Percentiles rank a stretch among this genome's conserved stretches.
These are phyloP conservation scores for Polyporus tsugae DNA, from an alignment of 1,284 basidiomycete species.

Conservation along the genomic window DNA sequence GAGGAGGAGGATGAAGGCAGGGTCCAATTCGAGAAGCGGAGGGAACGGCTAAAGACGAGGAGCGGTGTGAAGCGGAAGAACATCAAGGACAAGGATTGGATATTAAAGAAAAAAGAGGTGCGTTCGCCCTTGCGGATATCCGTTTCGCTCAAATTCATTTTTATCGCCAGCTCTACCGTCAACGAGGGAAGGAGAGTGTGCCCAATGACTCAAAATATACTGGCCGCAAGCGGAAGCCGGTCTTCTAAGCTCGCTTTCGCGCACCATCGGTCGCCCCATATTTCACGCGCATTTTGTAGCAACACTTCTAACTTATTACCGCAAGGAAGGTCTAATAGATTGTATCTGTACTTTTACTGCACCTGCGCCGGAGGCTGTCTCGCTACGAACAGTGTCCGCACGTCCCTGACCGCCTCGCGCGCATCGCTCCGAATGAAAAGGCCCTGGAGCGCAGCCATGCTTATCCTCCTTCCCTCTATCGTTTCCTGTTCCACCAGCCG, in stretches of 20 bases:
- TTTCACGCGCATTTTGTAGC: slow-evolving; percentile 8
- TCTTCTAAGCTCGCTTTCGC: slow-evolving; percentile 57
- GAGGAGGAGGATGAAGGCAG: slow-evolving; percentile 61
- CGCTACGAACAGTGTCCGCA: slow-evolving; percentile 59
- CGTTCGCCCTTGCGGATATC: slow-evolving; percentile 28
- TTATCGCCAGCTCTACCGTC: slow-evolving; percentile 72
- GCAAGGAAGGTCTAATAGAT: slow-evolving; percentile 19
- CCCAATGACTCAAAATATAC: slow-evolving; percentile 86
- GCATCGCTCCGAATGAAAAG: slow-evolving; percentile 86
- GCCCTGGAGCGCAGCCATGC: slow-evolving; percentile 95
- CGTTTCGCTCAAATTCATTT: slow-evolving; percentile 7
- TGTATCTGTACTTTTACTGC: slow-evolving; percentile 30
- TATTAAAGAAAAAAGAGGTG: slow-evolving; percentile 86
- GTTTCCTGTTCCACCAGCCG: slow-evolving; percentile 61
- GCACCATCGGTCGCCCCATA: not conserved
- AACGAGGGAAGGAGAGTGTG: slow-evolving; percentile 82
- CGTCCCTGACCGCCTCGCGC: slow-evolving; percentile 65
- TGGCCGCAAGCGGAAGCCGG: slow-evolving; percentile 73
- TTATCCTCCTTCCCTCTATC: slow-evolving; percentile 67
- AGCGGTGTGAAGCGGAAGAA: slow-evolving; percentile 70
- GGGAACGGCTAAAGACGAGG: slow-evolving; percentile 59
- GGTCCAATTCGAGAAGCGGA: slow-evolving; percentile 71
- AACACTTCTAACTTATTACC: slow-evolving; percentile 22
- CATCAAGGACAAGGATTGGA: slow-evolving; percentile 81
- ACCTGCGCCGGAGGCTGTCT: slow-evolving; percentile 19